These are phyloP conservation scores for Cytospora paraplurivora DNA, from an alignment of 2,329 filamentous ascomycete genomes.

Conservation along the genomic window DNA sequence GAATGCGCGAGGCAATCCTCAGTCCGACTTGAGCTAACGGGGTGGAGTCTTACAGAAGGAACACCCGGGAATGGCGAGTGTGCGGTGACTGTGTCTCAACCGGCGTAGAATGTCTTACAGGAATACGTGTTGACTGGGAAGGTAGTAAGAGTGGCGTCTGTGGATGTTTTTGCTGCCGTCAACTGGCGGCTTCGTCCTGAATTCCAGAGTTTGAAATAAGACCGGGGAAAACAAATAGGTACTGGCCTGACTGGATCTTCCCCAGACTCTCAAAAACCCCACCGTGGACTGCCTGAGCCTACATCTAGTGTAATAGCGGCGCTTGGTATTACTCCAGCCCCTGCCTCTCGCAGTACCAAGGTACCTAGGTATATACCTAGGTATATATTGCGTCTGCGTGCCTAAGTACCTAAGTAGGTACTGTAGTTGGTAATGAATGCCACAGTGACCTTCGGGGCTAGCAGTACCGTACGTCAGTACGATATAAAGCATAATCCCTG, in stretches of 20 bases:
- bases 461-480: not conserved
- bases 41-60: not conserved
- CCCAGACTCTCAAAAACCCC: not conserved
- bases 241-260: not conserved
- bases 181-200: too few species aligned
- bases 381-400: not conserved
- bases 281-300: not conserved
- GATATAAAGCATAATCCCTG: not conserved
- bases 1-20: not conserved
- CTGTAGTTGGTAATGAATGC: too few species aligned
- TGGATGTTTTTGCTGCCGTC: not conserved
- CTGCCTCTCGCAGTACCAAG: too few species aligned
- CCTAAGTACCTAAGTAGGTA: not conserved
- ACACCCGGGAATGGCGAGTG: not conserved
- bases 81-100: conserved; percentile 6
- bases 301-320: not conserved
- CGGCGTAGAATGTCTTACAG: conserved; percentile 14
- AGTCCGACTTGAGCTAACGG: not conserved
- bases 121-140: not conserved
- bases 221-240: too few species aligned
- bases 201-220: too few species aligned
- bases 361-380: too few species aligned
- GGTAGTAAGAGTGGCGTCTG: not conserved
- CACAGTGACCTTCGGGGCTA: too few species aligned
- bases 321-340: not conserved